Evolutionary conservation across 371 early-diverging fungal genomes (phyloP), one percentile per base, ranked within the genome.

Genomic region (Sanchytrium tribonematis): DNA sequence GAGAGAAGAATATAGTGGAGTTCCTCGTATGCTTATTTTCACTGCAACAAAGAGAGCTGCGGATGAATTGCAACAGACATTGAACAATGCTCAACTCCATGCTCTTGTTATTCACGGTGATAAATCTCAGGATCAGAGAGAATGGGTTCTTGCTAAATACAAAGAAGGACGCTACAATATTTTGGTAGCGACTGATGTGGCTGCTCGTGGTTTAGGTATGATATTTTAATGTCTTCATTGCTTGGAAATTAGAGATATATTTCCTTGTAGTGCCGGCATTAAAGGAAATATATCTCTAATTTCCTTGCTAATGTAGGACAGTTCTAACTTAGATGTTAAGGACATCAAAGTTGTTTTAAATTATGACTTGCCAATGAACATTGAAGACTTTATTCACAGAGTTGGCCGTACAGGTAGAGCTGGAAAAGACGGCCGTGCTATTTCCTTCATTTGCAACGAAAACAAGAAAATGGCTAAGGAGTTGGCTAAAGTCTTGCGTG

Each of bases 101-200:
- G 86, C 88, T 0, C 91, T 88, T 70, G 97, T 96, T 68, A 93
- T 99, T 75, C 99, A 99, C 76, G 98, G 98, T 73, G 97, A 98
- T 80, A 98, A 98, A 79, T 84, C 88, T 31, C 99, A 99, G 80
- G 83, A 82, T 71, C 96, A 94, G 76, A 93, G 99, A 80, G 99
- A 98, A 78, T 89, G 91, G 88, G 95, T 92, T 1, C 75, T 80
- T 32, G 28, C 29, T 30, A 72, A 76, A 66, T 78, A 78, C 70
- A 75, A 78, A 70, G 66, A 30, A 27, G 80, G 80, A 68, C 78
- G 68, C 80, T 96, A 76, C 80, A 82, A 72, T 86, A 93, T 81
- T 93, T 97, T 99, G 86, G 95, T 99, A 71, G 99, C 99, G 29
- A 99, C 99, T 1, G 98, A 98, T 80, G 98, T 99, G 66, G 99